Evolutionary conservation across 1,139 yeast genomes (phyloP), one percentile per base, ranked within the genome.

Genomic region (Yamadazyma kanchanaburiensis): DNA sequence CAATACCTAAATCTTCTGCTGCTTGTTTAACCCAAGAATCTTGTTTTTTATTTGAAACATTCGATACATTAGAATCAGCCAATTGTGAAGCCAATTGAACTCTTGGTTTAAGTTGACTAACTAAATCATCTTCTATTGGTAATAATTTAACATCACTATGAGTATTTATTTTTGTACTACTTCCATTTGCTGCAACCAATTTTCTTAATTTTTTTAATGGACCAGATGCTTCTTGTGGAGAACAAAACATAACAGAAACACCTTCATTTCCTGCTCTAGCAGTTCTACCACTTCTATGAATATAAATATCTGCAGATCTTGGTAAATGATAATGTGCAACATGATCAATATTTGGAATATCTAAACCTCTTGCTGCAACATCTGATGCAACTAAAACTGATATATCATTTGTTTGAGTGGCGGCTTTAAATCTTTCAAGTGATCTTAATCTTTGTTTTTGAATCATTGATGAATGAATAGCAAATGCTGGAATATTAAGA

Each of bases 361-460:
- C 99, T 38, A 94, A 70, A 38, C 99, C 99, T 65, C 99, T 77
- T 5, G 99, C 98, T 2, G 99, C 98, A 31, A 91, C 97, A 58
- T 91, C 99, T 2, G 97, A 87, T 1, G 97, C 96, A 32, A 94
- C 76, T 32, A 94, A 66, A 2, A 91, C 89, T 0, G 87, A 74
- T 3, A 85, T 71, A 40, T 67, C 70, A 24, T 58, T 54, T 38
- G 61, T 65, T 47, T 70, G 54, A 48, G 74, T 64, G 18, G 80
- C 73, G 30, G 64, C 72, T 43, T 71, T 74, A 57, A 80, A 83
- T 38, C 74, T 70, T 52, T 94, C 99, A 46, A 94, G 64, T 5
- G 94, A 77, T 46, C 91, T 73, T 46, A 94, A 64, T 51, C 99
- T 78, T 53, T 86, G 96, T 49, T 88, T 91, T 54, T 94, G 99